These are phyloP conservation scores for Pittosporum tobira DNA, from an alignment of 129 eudicot genomes.

Conservation along the genomic window DNA sequence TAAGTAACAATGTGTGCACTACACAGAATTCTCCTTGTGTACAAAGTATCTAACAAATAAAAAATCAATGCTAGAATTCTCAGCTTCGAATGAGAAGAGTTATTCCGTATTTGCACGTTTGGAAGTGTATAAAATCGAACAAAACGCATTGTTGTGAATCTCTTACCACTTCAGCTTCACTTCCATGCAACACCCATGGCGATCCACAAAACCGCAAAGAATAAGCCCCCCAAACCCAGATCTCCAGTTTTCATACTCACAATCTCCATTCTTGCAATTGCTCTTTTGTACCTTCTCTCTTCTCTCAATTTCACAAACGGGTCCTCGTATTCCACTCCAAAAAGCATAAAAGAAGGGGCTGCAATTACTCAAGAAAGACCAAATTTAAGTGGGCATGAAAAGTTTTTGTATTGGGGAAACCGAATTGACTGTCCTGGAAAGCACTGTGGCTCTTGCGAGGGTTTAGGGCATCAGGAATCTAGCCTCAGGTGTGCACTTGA, in stretches of 20 bases:
- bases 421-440: constrained; percentile 95
- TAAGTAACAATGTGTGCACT: too few relatives aligned
- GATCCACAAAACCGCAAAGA: constrained; percentile 47
- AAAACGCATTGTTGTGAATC: not conserved
- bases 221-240: constrained; percentile 60
- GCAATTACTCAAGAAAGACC: not conserved
- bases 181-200: constrained; percentile 43
- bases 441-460: constrained; percentile 82
- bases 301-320: constrained; percentile 43
- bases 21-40: too few relatives aligned
- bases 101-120: not conserved
- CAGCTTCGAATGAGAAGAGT: too few relatives aligned
- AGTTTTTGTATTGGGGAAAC: constrained; percentile 77
- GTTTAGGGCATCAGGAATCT: constrained; percentile 95
- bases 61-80: too few relatives aligned
- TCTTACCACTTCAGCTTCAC: not conserved
- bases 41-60: too few relatives aligned
- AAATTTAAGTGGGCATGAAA: constrained; percentile 25
- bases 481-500: constrained; percentile 98
- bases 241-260: constrained; percentile 45
- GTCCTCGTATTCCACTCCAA: constrained; percentile 27
- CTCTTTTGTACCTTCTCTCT: constrained; percentile 50
- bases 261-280: constrained; percentile 33
- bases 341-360: not conserved
- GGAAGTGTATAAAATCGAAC: not conserved